Base-by-base conservation (phyloP, 305 asterid genomes). In the Fraxinus paxiana region DNA sequence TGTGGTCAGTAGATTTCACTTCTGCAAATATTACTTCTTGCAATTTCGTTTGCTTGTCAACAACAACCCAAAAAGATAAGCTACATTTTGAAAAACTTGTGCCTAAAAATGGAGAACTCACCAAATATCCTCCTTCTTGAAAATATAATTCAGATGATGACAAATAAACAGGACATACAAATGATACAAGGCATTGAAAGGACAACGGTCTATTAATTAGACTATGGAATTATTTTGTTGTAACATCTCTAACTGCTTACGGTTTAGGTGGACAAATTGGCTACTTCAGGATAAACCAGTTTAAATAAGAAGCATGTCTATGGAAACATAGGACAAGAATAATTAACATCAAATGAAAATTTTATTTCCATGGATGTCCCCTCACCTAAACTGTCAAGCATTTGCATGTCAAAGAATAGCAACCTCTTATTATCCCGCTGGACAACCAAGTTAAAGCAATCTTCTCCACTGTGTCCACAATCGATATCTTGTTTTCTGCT, bases 321-420 rank as follows among this genome's bases (percentile, higher is more conserved):
- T 76, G 41, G 28, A 28, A n/a, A 35, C 30, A 18, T 59, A 20
- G 31, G 8, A 13, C 26, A 48, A 17, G 26, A 15, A 54, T 8
- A 12, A 33, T 46, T n/a, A n/a, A 54, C 8, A 43, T 75, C 82
- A 38, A 85, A 33, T 41, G 73, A 78, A 70, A 56, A 67, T 31
- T 12, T 34, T 70, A 78, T 24, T 80, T 87, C 18, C 56, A 26
- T 43, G 54, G 3, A 72, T 46, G 81, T 77, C 26, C 26, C 35
- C 88, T 85, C 85, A 93, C 98, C 97, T 81, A 85, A 85, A 71
- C 71, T 82, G 26, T 89, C 88, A 83, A 80, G 82, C 81, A 69
- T 85, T 54, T 88, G 93, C 93, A 91, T 84, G 82, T 95, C 98
- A 28, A 92, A 87, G 90, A 90, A 92, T 38, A 90, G 22, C 85